Base-by-base conservation (phyloP, 2,329 filamentous ascomycete species). In the Pseudocercospora pini-densiflorae region DNA sequence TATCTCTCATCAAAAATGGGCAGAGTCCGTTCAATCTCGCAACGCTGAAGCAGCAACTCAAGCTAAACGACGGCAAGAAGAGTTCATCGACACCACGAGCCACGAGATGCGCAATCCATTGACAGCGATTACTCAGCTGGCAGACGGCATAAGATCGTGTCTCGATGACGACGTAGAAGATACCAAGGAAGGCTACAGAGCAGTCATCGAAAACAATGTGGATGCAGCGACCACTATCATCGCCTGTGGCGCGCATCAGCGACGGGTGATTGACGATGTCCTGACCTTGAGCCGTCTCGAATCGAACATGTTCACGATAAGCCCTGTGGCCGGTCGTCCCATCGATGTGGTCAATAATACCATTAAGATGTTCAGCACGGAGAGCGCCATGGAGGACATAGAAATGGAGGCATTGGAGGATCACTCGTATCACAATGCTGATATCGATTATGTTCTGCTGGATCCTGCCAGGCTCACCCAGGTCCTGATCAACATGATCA, bases 241-340 rank as follows among this genome's bases (percentile, higher is more conserved):
- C 7, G 69, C 73, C 9, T 77, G 75, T 36, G 73, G 74, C 2
- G 67, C 68, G 29, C 74, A 76, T 60, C 73, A 76, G 43, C 73
- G 74, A 62, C 74, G 80, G 8, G 82, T 83, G 45, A 81, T 84
- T 3, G 81, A 84, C 64, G 82, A 84, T 64, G 79, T 84, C 0
- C 70, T 84, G 24, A 83, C 80, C 2, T 71, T 84, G 10, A 80
- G 78, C 2, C 82, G 75, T n/a, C 70, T 77, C 7, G 75, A 77
- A 31, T 74, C 74, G 1, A 67, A 75, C n/a, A 66, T 77, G 55
- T 68, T 77, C 1, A 76, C 78, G 1, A 79, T 82, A 43, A 79
- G 76, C 0, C 79, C 80, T 0, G 75, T 75, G 19, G 70, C 75
- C n/a, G 76, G 75, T 7, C 73, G 75, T 31, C 78, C 78, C 3